Evolutionary conservation across 495 filamentous ascomycete genomes (phyloP).

Genomic region (Daldinia caldariorum): DNA sequence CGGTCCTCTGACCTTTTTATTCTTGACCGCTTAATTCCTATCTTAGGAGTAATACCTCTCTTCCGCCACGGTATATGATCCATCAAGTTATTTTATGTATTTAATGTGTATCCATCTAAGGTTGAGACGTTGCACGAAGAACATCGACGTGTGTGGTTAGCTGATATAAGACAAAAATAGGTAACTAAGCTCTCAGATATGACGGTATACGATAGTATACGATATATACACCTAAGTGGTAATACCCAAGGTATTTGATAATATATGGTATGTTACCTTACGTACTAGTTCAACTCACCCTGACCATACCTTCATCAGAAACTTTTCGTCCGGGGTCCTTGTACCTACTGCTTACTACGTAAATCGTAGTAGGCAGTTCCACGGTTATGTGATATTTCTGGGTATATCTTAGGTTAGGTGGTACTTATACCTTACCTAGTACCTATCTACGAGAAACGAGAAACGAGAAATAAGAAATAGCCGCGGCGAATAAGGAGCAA

Average conservation of each 20-base stretch:
- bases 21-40: constrained; percentile 19
- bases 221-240: no score
- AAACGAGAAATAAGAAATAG: neutral
- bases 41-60: neutral
- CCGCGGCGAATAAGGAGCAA: constrained; percentile 34
- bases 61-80: neutral
- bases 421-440: no score
- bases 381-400: no score
- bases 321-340: neutral
- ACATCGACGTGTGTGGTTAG: neutral
- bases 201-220: no score
- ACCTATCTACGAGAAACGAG: no score
- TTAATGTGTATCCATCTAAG: neutral
- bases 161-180: constrained; percentile 2
- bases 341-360: neutral
- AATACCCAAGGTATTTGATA: no score
- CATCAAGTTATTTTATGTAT: neutral
- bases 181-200: neutral
- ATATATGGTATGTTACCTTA: no score
- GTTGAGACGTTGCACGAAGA: neutral
- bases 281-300: neutral
- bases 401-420: no score
- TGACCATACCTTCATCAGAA: neutral
- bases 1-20: neutral
- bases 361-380: neutral